Conservation (phyloP, 768 basidiomycete genomes). For the Grammothele lineata region DNA sequence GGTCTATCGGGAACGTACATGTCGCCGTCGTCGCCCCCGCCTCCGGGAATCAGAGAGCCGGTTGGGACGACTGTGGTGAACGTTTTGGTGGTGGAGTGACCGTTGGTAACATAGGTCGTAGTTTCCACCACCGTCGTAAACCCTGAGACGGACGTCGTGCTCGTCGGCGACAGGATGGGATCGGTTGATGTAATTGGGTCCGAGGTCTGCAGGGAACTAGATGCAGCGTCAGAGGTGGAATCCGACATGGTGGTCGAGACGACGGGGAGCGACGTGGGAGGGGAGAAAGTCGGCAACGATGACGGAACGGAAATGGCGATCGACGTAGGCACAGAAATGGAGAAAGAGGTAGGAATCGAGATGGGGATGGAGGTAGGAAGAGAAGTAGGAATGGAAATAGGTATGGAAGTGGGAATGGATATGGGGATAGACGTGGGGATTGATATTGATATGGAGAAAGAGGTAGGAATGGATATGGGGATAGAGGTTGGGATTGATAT, state of each 20-base stretch:
- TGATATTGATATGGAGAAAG: background rate
- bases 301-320: background rate
- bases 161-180: background rate
- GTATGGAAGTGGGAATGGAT: background rate
- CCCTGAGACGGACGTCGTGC: conserved; percentile 3
- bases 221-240: too few species aligned
- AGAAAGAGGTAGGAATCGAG: background rate
- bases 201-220: too few species aligned
- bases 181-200: too few species aligned
- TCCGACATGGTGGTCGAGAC: background rate
- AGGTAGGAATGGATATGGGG: too few species aligned
- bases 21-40: conserved; percentile 2
- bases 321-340: too few species aligned
- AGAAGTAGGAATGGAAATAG: background rate
- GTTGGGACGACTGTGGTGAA: conserved; percentile 17
- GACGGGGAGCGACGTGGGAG: background rate
- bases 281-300: too few species aligned
- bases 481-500: background rate
- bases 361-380: background rate
- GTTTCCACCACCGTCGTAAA: conserved; percentile 10
- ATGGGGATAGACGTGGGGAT: background rate
- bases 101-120: conserved; percentile 15
- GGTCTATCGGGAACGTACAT: too few species aligned
- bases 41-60: conserved; percentile 21
- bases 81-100: conserved; percentile 8